Base-by-base conservation (phyloP, 495 filamentous ascomycete genomes). In the Neurospora sp. region DNA sequence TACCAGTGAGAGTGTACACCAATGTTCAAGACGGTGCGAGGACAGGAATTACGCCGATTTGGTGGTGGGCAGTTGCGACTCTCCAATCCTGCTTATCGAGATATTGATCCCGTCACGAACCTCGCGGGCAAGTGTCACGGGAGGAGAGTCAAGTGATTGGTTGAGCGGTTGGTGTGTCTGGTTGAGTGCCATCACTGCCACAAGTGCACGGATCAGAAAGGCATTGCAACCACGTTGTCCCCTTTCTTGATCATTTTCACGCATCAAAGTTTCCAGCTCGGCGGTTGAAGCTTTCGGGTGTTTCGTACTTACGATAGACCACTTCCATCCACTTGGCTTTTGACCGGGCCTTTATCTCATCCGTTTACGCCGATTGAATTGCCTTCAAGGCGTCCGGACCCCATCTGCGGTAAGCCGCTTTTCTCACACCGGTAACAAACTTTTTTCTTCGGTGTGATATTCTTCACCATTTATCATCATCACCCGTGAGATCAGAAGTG, bases 1-100 rank as follows among this genome's bases (percentile, higher is more conserved):
- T 5, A 9, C 18, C 42, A 46, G 1, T 10, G n/a, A 46, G 53
- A 14, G 11, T 59, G 11, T 59, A 14, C 11, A 22, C 22, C 7
- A 40, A 18, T 37, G 35, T 37, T 37, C 18, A 1, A 1, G 18
- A 31, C 38, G 40, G 39, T 22, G 61, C 42, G 44, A 37, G 71
- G 31, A 35, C 37, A 40, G 73, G 70, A 74, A 73, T 66, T 39
- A 35, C 59, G 41, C 68, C 75, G 73, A 74, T 74, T 73, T 76
- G 73, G 71, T 59, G 59, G 71, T 69, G 59, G 39, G 53, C 27
- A 7, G 53, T 66, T 35, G 53, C 53, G 27, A 66, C n/a, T 53
- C 1, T 11, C 27, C 27, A 31, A 31, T 31, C 46, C 46, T 53
- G 46, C 20, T 48, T 53, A 53, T 53, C 46, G 46, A 53, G 20